Evolutionary conservation across 371 early-diverging fungal species (phyloP), one percentile per base, ranked within the genome.

Genomic region (Mucor irregularis): DNA sequence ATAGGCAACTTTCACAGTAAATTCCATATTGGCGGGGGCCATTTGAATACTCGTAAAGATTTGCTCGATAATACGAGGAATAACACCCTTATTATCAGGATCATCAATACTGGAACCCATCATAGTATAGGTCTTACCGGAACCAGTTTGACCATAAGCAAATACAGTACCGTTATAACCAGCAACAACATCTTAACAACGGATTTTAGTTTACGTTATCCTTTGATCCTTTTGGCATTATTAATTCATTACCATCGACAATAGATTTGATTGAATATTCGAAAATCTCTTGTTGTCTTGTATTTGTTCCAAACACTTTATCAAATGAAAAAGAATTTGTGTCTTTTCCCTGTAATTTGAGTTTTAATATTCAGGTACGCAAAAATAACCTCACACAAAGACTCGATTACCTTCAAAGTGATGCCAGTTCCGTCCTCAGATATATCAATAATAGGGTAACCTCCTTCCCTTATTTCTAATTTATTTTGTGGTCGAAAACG

Each of bases 91-190:
- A 46, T 88, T 71, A 6, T 89, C 82, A 8, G 83, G 83, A 66
- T 89, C 86, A 59, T 95, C 96, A 58, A 96, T 92, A 60, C 94
- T 93, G 6, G 91, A 82, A 31, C 97, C 96, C 96, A 97, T 95
- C 99, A 99, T 99, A 5, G 99, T 99, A 74, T 92, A 93, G 4
- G 99, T 99, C 84, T 99, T 99, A 74, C 99, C 99, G 37, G 92
- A 89, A 53, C 98, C 98, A 5, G 97, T 97, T 71, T 97, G 97
- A 60, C 98, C 98, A 73, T 97, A 99, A 38, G 97, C 98, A 71
- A 99, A 98, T 16, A 99, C 93, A 2, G 99, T 98, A 37, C 98
- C 98, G 77, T 98, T 97, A 73, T 91, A 92, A 64, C 91, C 90
- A 54, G 87, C 85, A 66, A 88, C 84, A 46, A 90, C 86, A 71